Conservation (phyloP, 2,329 filamentous ascomycete species). For the Zelopaecilomyces penicillatus region DNA sequence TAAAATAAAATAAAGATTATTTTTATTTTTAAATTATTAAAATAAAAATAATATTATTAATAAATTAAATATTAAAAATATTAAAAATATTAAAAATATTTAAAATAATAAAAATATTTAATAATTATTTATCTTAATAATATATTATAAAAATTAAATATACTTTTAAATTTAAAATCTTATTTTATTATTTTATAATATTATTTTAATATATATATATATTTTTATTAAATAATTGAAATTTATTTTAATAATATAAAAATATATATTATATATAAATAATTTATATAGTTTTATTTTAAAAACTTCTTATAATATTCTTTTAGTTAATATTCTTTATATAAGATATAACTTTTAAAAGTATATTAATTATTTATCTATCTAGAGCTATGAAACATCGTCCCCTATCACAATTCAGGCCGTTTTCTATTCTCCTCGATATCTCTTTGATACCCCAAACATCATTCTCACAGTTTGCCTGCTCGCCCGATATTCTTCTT, state of each 20-base stretch:
- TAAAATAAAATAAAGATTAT: no score
- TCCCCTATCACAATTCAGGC: constrained; percentile 4
- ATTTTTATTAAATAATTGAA: neutral
- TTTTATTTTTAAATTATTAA: neutral
- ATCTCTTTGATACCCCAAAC: constrained; percentile 6
- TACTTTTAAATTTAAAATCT: no score
- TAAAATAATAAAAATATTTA: no score
- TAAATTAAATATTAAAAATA: neutral
- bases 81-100: neutral
- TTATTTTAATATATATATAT: neutral
- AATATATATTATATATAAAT: neutral
- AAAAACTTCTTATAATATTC: constrained; percentile 1
- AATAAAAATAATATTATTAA: neutral
- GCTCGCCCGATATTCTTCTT: constrained; percentile 4
- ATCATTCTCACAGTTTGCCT: neutral
- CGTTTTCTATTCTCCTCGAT: neutral
- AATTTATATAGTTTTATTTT: constrained; percentile 1
- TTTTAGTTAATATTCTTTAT: constrained; percentile 3
- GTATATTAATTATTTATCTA: constrained; percentile 1
- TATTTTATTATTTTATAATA: neutral
- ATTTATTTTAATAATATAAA: neutral
- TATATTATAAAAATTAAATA: no score
- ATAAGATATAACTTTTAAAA: constrained; percentile 1
- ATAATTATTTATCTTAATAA: no score
- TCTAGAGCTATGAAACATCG: constrained; percentile 7